Evolutionary conservation across 176 grass and related monocot species (phyloP).

Genomic region (sorghum (Sorghum bicolor)): DNA sequence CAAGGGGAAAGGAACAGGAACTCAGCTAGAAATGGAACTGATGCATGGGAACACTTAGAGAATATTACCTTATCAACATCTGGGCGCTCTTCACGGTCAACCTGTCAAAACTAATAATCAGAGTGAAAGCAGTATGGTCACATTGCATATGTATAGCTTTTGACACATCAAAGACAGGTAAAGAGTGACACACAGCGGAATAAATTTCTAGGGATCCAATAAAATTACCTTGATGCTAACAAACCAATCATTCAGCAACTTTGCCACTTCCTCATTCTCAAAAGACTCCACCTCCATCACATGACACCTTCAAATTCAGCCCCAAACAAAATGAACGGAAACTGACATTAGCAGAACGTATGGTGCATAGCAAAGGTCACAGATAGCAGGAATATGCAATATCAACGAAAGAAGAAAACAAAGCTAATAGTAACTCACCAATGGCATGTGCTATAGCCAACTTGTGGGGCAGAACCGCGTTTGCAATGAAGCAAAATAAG

Average conservation of each 20-base stretch:
- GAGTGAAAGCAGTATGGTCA: constrained; percentile 37
- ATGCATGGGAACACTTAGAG: not conserved
- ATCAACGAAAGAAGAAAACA: not conserved
- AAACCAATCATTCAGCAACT: constrained; percentile 90
- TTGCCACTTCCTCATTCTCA: constrained; percentile 84
- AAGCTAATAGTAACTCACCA: constrained; percentile 48
- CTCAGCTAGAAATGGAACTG: not conserved
- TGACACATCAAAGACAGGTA: not conserved
- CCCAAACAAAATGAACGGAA: not conserved
- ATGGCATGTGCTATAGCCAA: constrained; percentile 98
- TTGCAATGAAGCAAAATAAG: constrained; percentile 13
- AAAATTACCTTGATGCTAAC: constrained; percentile 89
- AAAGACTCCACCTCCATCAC: constrained; percentile 98
- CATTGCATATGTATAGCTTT: constrained; percentile 1
- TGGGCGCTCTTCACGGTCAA: constrained; percentile 88
- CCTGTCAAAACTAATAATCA: constrained; percentile 76
- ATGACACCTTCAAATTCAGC: constrained; percentile 69
- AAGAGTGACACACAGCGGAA: not conserved
- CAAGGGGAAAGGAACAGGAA: not conserved
- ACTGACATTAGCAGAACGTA: not conserved
- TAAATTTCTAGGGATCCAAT: not conserved
- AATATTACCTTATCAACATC: constrained; percentile 95
- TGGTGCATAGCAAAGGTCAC: not conserved
- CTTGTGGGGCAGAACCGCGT: constrained; percentile 38
- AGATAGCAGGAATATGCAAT: not conserved